Base-by-base conservation (phyloP, 2,329 filamentous ascomycete genomes). In the Calonectria henricotiae region DNA sequence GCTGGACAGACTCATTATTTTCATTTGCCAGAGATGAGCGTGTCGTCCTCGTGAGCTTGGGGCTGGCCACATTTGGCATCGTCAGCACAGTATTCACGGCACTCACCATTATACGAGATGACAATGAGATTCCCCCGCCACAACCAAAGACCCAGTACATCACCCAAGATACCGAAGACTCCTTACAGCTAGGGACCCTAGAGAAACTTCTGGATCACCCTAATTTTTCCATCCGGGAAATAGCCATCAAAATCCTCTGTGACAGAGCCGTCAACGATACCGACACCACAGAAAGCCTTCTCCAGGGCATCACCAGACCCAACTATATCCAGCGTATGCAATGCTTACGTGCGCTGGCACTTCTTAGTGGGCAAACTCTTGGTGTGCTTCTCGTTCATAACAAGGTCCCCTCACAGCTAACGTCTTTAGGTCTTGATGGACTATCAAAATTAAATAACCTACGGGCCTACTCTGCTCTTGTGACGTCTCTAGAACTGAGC, bases 151-250 rank as follows among this genome's bases (percentile, higher is more conserved):
- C 92, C 62, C 89, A 92, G 74, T 93, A 93, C 79, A 93, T 94
- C 73, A 93, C 90, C 15, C 91, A 94, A 79, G 90, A 92, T 27
- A 93, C 92, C 2, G 92, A 95, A 77, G 92, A 94, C 78, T 89
- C 92, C 2, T 85, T 95, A 47, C 89, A 90, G 68, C 78, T 90
- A 12, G 85, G 87, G 47, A 95, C 93, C 0, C 85, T 95, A 11
- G 85, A 90, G 62, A 92, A 90, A 73, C 86, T 95, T 4, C 84
- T 93, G 13, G 85, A 88, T 62, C 93, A 93, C 79, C 92, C 92
- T 70, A 96, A 91, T 80, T 91, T 89, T 77, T 89, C 92, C 23
- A 92, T 95, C 72, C 87, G 91, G 73, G 91, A 93, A 70, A 91
- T 92, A 67, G 89, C 91, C 12, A 86, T 87, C 71, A 89, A 87